Conservation (phyloP, 2,329 filamentous ascomycete species). For the Penicillium vulpinum region DNA sequence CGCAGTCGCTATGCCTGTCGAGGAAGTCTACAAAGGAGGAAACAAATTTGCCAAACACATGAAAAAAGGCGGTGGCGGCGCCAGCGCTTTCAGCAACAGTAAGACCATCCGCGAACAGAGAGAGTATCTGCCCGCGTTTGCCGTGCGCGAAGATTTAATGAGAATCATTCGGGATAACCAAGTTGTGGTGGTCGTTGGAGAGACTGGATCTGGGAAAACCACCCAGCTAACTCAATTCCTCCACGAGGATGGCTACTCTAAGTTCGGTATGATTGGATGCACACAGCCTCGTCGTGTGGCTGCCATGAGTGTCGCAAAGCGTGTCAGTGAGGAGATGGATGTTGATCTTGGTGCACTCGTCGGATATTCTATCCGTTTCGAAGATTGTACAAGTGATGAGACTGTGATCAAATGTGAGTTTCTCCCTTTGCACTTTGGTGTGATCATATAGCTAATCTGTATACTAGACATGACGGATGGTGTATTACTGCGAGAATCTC, state of each 20-base stretch:
- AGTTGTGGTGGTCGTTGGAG: slow-evolving; percentile 92
- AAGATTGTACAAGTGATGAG: slow-evolving; percentile 94
- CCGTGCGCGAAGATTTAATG: slow-evolving; percentile 88
- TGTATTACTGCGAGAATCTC: slow-evolving; percentile 85
- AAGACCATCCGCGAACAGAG: slow-evolving; percentile 89
- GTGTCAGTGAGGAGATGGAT: slow-evolving; percentile 98
- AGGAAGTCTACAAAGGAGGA: slow-evolving; percentile 64
- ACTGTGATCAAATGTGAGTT: slow-evolving; percentile 81
- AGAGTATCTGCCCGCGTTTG: slow-evolving; percentile 92
- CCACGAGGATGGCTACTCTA: slow-evolving; percentile 90
- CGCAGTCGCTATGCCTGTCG: slow-evolving; percentile 72
- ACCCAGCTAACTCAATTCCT: slow-evolving; percentile 96
- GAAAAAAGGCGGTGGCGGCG: slow-evolving; percentile 77
- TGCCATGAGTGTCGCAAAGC: slow-evolving; percentile 98
- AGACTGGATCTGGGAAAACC: slow-evolving; percentile 96
- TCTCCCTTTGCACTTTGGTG: background rate
- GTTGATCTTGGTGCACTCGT: slow-evolving; percentile 83
- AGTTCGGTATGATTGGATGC: slow-evolving; percentile 86
- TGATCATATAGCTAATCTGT: slow-evolving; percentile 9
- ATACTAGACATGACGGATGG: slow-evolving; percentile 86
- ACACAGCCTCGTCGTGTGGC: slow-evolving; percentile 95
- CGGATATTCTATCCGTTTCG: slow-evolving; percentile 96
- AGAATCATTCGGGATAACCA: slow-evolving; percentile 95
- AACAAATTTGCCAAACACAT: slow-evolving; percentile 88
- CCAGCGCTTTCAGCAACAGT: slow-evolving; percentile 89